Evolutionary conservation across 805 yeast species (phyloP), one percentile per base, ranked within the genome.

Genomic region (Lipomyces mesembrius): DNA sequence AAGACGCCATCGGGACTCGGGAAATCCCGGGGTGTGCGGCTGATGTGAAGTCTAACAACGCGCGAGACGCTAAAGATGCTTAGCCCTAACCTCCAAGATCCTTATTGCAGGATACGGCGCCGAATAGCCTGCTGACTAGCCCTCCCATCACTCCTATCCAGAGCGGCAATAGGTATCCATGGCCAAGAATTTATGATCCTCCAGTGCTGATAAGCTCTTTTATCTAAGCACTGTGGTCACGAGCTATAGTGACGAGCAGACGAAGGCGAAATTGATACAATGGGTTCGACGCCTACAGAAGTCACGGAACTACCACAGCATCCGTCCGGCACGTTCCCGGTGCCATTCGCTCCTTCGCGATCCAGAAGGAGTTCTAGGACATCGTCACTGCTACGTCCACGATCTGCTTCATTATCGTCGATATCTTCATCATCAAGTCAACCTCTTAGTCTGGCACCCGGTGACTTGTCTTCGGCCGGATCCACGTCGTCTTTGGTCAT

Each of bases 341-440:
- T 32, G 17, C 46, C 27, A 51, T 20, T 39, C 29, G 27, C 35
- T 8, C 14, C n/a, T 7, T 35, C 37, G n/a, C 43, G 39, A 27
- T 53, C 63, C 22, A 43, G 59, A 12, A 46, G 59, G 3, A 37
- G 63, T 7, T 65, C 65, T 27, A 27, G 32, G 12, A 52, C 62
- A 29, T 65, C 68, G 17, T 52, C 65, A 32, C 35, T 54, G 43
- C 37, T 60, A 22, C 63, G 59, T n/a, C 52, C 32, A 17, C 35
- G 63, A 35, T 60, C 63, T 17, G 35, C 55, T 37, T 65, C 69
- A 7, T 56, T 57, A 49, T 55, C 64, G 12, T 64, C 67, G 14
- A 53, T n/a, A 32, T 61, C 64, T 25, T 62, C 67, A 3, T 43
- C 67, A 39, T 51, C 65, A 32, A 49, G 63, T 34, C 34, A 34